These are phyloP conservation scores for Flaveria floridana DNA, from an alignment of 140 eudicot genomes.

Conservation along the genomic window DNA sequence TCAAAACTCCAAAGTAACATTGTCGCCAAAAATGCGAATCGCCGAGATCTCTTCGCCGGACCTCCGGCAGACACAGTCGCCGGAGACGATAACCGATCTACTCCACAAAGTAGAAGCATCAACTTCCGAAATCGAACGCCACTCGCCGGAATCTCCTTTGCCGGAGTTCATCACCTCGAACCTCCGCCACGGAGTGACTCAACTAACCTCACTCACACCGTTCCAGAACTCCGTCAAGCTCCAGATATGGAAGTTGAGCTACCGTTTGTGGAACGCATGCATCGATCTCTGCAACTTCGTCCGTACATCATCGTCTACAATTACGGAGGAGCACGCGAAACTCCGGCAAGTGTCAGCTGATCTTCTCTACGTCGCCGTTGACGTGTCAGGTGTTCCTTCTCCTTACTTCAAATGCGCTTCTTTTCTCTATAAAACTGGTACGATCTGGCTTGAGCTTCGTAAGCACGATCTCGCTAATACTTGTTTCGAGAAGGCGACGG, in stretches of 20 bases:
- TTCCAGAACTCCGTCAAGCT: constrained; percentile 64
- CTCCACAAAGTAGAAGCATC: constrained; percentile 54
- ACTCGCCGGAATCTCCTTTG: constrained; percentile 46
- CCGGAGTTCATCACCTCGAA: constrained; percentile 44
- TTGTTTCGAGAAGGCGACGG: constrained; percentile 84
- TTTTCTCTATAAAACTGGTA: constrained; percentile 71
- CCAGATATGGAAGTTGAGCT: constrained; percentile 78
- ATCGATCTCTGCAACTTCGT: constrained; percentile 72
- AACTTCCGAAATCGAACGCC: constrained; percentile 52
- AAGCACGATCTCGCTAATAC: constrained; percentile 58
- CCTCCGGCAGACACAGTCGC: constrained; percentile 37
- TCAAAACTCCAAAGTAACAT: constrained; percentile 18
- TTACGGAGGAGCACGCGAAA: constrained; percentile 59
- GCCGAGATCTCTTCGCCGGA: constrained; percentile 85
- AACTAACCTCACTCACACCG: constrained; percentile 56
- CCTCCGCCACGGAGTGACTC: constrained; percentile 50
- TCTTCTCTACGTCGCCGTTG: constrained; percentile 55
- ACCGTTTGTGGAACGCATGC: constrained; percentile 89
- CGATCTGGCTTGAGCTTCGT: constrained; percentile 62
- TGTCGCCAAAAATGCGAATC: constrained; percentile 78
- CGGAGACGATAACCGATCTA: constrained; percentile 29
- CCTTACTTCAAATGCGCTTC: constrained; percentile 66
- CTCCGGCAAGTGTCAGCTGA: constrained; percentile 77
- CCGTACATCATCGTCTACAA: constrained; percentile 35
- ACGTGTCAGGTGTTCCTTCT: constrained; percentile 73